phyloP scores from a whole-genome alignment of 495 filamentous ascomycete genomes.

The Daldinia loculata region DNA sequence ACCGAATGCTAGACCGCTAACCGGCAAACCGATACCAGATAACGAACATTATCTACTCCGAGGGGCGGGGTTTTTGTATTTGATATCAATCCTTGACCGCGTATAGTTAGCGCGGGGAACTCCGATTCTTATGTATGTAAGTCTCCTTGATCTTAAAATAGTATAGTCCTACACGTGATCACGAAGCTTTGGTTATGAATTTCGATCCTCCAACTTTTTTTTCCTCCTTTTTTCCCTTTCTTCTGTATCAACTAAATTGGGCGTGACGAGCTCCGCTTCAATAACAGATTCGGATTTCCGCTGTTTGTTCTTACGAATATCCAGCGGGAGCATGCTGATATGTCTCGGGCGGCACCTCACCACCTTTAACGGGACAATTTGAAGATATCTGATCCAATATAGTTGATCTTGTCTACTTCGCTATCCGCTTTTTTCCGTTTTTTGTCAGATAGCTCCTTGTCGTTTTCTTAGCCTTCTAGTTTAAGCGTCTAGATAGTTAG shows the following conservation, averaged over 20 bases:
- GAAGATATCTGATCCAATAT: constrained; percentile 65
- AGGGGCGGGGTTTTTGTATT: constrained; percentile 29
- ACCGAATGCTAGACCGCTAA: too few relatives aligned
- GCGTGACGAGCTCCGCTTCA: constrained; percentile 63
- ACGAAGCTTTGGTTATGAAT: constrained; percentile 8
- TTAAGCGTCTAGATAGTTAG: not conserved
- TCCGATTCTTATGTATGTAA: not conserved
- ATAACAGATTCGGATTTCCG: constrained; percentile 51
- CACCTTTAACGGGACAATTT: constrained; percentile 65
- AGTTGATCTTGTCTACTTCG: constrained; percentile 46
- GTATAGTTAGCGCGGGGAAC: constrained; percentile 27
- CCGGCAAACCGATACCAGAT: not conserved
- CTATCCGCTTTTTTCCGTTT: constrained; percentile 20
- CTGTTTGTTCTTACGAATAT: constrained; percentile 27
- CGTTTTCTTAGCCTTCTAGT: not conserved
- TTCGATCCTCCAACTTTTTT: constrained; percentile 16
- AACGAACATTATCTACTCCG: constrained; percentile 19
- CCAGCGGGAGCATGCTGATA: constrained; percentile 60
- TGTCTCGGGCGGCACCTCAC: constrained; percentile 65
- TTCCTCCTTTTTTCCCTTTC: constrained; percentile 43
- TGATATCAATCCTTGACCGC: not conserved
- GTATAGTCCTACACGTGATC: constrained; percentile 30
- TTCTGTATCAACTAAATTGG: constrained; percentile 67
- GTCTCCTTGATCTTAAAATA: not conserved
- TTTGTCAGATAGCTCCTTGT: not conserved